These are phyloP conservation scores for Papiliotrema laurentii DNA, from an alignment of 1,284 basidiomycete genomes.

Conservation along the genomic window DNA sequence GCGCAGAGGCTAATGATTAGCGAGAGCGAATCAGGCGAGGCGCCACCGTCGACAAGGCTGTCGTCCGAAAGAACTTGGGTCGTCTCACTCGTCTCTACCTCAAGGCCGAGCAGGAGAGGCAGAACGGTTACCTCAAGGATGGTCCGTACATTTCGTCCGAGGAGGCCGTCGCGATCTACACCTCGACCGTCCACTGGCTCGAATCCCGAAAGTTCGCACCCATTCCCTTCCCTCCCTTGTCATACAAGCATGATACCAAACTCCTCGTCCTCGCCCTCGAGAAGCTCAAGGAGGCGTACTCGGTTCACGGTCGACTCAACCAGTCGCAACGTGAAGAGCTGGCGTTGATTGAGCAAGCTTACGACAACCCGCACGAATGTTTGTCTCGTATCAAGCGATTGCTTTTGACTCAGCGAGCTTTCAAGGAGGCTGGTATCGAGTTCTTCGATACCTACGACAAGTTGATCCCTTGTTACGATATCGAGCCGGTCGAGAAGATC, in stretches of 20 bases:
- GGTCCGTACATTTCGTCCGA: slow-evolving; percentile 95
- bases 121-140: slow-evolving; percentile 95
- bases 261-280: slow-evolving; percentile 89
- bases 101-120: slow-evolving; percentile 95
- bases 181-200: slow-evolving; percentile 94
- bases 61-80: slow-evolving; percentile 54
- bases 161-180: slow-evolving; percentile 95
- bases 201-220: slow-evolving; percentile 91
- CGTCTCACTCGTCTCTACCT: slow-evolving; percentile 68
- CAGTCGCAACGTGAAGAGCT: slow-evolving; percentile 95
- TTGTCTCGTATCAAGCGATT: slow-evolving; percentile 94
- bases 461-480: slow-evolving; percentile 95
- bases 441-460: slow-evolving; percentile 88
- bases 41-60: slow-evolving; percentile 98
- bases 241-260: slow-evolving; percentile 98
- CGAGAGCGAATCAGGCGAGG: slow-evolving; percentile 61
- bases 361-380: slow-evolving; percentile 57
- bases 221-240: slow-evolving; percentile 95
- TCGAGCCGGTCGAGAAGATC: slow-evolving; percentile 97
- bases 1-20: background rate
- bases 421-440: slow-evolving; percentile 92
- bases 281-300: slow-evolving; percentile 96
- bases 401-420: slow-evolving; percentile 88
- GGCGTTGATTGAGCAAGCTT: slow-evolving; percentile 93
- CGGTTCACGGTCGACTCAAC: slow-evolving; percentile 93